Conservation (phyloP, 192 early-diverging fungal species). For the Coemansia biformis region DNA sequence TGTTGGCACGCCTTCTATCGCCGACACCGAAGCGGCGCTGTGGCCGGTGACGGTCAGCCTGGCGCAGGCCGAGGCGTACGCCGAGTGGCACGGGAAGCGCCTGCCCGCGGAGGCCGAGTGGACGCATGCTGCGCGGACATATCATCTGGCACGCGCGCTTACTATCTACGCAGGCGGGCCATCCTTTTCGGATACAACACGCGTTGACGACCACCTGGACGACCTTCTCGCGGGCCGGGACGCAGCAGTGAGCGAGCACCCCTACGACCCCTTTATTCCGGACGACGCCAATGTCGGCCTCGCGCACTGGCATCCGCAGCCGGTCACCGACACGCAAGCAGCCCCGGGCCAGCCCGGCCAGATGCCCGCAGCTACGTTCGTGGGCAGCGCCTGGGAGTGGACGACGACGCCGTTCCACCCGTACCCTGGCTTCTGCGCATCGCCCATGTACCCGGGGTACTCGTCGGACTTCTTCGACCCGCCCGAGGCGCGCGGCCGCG, state of each 20-base stretch:
- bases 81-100: conserved; percentile 51
- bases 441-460: conserved; percentile 80
- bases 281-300: conserved; percentile 65
- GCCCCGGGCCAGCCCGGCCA: neutral
- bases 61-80: conserved; percentile 68
- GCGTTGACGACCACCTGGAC: conserved; percentile 14
- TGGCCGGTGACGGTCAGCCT: conserved; percentile 74
- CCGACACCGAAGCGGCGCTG: conserved; percentile 31
- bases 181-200: neutral
- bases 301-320: conserved; percentile 57
- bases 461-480: conserved; percentile 87
- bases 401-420: conserved; percentile 62
- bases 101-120: conserved; percentile 78
- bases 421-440: conserved; percentile 58
- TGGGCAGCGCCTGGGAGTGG: conserved; percentile 75
- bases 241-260: neutral
- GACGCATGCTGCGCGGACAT: conserved; percentile 33
- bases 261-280: conserved; percentile 28
- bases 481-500: conserved; percentile 2
- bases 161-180: neutral
- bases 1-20: conserved; percentile 60
- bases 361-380: conserved; percentile 30
- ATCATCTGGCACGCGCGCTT: conserved; percentile 20
- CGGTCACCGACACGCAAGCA: conserved; percentile 3
- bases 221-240: conserved; percentile 6